Evolutionary conservation across 148 eudicot genomes (phyloP), one percentile per base, ranked within the genome.

Genomic region (Gaultheria prostrata): DNA sequence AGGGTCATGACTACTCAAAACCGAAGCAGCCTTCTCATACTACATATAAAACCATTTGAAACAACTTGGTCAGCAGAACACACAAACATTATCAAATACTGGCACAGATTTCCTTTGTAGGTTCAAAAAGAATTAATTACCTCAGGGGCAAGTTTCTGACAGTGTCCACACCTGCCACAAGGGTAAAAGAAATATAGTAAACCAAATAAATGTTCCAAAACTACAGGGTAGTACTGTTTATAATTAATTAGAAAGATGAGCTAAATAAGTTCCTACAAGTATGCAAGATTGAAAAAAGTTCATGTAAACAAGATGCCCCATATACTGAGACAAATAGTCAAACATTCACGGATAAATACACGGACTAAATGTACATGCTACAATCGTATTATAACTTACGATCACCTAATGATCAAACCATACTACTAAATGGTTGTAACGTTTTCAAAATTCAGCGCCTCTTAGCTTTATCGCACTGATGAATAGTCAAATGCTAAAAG

Each of bases 1-100:
- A 53, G 92, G 97, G 45, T 94, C 95, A 21, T 86, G 82, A 50
- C 86, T 86, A 18, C 90, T 91, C 80, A 94, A 86, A 54, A 84
- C 77, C 6, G 87, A 56, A 12, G 94, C 98, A 43, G 98, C 98
- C 76, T 92, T 93, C 80, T 93, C 95, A 83, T 88, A 92, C 98
- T 94, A 87, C 76, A 69, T 76, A 39, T 53, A 18, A 43, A 24
- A 73, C 7, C 49, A 39, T 39, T 39, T 8, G 77, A 71, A 32
- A 73, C 13, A 73, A 35, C 13, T 39, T 39, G n/a, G 39, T 39
- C 50, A 33, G 20, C 20, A 7, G 14, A 43, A 73, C 46, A 73
- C n/a, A 20, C 49, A 18, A 72, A 35, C n/a, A 59, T 35, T 24
- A 33, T 32, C 46, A 71, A 14, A 35, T 24, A 71, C 20, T 17